These are phyloP conservation scores for Saccharomycopsis phalli DNA, from an alignment of 1,139 yeast genomes.

Conservation along the genomic window DNA sequence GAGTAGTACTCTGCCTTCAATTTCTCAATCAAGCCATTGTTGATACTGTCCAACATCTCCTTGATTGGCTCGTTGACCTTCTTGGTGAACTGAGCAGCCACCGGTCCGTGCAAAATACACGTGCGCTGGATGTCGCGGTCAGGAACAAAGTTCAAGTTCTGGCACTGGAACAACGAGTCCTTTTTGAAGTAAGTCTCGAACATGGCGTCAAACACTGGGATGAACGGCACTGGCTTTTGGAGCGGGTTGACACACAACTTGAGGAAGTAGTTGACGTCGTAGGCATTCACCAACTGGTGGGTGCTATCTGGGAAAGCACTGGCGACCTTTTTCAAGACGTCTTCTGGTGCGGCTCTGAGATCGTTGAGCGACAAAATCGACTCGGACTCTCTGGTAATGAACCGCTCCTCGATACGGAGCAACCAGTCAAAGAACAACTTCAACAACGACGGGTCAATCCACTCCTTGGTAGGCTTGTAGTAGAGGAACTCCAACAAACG, in stretches of 20 bases:
- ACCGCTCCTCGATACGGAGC: conserved; percentile 95
- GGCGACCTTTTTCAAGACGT: conserved; percentile 51
- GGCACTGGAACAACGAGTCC: conserved; percentile 98
- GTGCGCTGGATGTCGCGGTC: conserved; percentile 97
- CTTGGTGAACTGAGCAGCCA: conserved; percentile 88
- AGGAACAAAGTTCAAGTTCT: conserved; percentile 91
- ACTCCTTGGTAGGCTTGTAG: conserved; percentile 68
- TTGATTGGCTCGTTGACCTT: conserved; percentile 87
- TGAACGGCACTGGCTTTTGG: conserved; percentile 97
- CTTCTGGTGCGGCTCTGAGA: conserved; percentile 61
- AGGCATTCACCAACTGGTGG: conserved; percentile 82
- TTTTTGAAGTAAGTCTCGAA: conserved; percentile 95
- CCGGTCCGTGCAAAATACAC: conserved; percentile 97
- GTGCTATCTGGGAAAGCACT: conserved; percentile 63
- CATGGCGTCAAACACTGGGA: conserved; percentile 89
- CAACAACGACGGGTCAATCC: conserved; percentile 85
- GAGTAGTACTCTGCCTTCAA: conserved; percentile 62
- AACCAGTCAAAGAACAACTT: conserved; percentile 80
- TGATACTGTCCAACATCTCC: conserved; percentile 79
- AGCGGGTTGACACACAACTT: conserved; percentile 72
- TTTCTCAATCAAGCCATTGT: conserved; percentile 76
- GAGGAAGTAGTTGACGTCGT: conserved; percentile 90
- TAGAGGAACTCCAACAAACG: conserved; percentile 86
- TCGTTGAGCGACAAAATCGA: conserved; percentile 70
- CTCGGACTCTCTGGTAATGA: conserved; percentile 46